Base-by-base conservation (phyloP, 1,284 basidiomycete genomes). In the Cryptococcus sp. region DNA sequence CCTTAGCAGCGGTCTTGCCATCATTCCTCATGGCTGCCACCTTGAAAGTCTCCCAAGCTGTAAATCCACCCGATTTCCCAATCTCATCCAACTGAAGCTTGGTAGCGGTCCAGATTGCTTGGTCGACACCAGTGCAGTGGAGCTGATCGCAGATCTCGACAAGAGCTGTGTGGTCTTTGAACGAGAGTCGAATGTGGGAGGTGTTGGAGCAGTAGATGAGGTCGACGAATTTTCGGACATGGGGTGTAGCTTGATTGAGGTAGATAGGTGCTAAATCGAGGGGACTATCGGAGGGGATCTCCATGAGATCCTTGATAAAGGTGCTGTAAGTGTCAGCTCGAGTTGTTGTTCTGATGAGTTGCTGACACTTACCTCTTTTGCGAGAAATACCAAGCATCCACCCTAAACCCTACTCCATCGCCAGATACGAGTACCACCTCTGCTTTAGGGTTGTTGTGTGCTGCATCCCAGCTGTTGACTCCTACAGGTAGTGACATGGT, bases 41-140 rank as follows among this genome's bases (percentile, higher is more conserved):
- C 13, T n/a, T 36, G 48, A 50, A 50, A 16, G 44, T 19, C n/a
- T 34, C 13, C 48, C 48, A 50, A 14, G 48, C 25, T 7, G 14
- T 19, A 19, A 39, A 19, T 19, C 28, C 28, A 4, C 5, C 5
- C 28, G 28, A 28, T 11, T 28, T 28, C 28, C 28, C 28, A 4
- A 28, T 28, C 11, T 28, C 28, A 4, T 28, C 28, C 28, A 28
- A 28, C 28, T 28, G 28, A 11, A 28, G 28, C 28, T 28, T 28
- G 28, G 28, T 28, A 28, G 28, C 28, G 11, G 28, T 28, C 28
- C 28, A 28, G 4, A 28, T 28, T 4, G 28, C 28, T 11, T 28
- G 5, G 28, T 28, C 28, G 4, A 28, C 28, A 28, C 28, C 28
- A 28, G 7, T 16, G 7, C 16, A 16, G 7, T 39, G 16, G 16